Evolutionary conservation across 2,329 filamentous ascomycete genomes (phyloP), one percentile per base, ranked within the genome.

Genomic region (Apiospora koreana): DNA sequence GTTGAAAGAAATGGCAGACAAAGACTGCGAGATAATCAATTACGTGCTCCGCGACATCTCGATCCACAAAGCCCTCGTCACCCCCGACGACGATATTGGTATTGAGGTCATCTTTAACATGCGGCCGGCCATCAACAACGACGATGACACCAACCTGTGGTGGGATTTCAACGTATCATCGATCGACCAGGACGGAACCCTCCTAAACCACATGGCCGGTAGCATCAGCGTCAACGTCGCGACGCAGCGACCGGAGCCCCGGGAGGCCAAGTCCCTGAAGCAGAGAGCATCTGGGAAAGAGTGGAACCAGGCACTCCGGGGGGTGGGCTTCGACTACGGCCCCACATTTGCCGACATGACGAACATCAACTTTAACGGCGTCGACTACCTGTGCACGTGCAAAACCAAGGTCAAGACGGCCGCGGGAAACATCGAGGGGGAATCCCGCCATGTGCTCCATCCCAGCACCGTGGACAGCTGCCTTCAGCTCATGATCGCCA

Each of bases 401-500:
- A 54, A 74, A 58, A 77, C 72, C 43, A 75, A 72, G 25, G 70
- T 75, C 72, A 76, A 72, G 67, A 65, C 70, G 21, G 14, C 58
- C 1, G 68, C 67, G 46, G 73, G 72, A 23, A 68, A 68, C 50
- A 45, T 67, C n/a, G 46, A 23, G 31, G 77, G 75, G 23, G 83
- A 86, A 73, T 82, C 81, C 1, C 77, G 80, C 0, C 78, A 83
- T 48, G 71, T 78, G 14, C 71, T 85, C 23, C 83, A 85, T 70
- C 83, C 83, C 0, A 75, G 80, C 0, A 76, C 77, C 18, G 76
- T 85, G 18, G 83, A 85, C 71, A 75, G 76, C n/a, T 72, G 71
- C 23, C 71, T 83, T 4, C 81, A 83, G 58, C 75, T 81, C 8
- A 71, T 74, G 14, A 79, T 80, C 48, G 75, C 74, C 1, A 75